phyloP scores from a whole-genome alignment of 192 early-diverging fungal species.

The Umbelopsis isabellina region DNA sequence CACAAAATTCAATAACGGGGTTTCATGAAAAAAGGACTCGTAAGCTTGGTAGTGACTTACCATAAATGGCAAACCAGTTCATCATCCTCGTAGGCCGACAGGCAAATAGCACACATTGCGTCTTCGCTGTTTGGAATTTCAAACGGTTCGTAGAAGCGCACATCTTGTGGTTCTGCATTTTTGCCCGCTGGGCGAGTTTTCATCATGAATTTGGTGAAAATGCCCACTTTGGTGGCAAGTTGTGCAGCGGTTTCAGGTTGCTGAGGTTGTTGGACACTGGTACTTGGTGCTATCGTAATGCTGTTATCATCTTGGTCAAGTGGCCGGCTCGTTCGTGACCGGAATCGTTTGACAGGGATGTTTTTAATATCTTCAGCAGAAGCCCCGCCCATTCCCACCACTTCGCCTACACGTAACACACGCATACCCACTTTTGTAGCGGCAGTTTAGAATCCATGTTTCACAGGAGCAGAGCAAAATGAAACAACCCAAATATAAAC shows the following conservation, averaged over 20 bases:
- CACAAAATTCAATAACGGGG: neutral
- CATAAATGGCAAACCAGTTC: slow-evolving; percentile 72
- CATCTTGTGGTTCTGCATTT: slow-evolving; percentile 1
- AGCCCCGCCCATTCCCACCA: slow-evolving; percentile 64
- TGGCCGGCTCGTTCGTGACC: neutral
- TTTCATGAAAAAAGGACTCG: neutral
- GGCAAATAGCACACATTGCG: slow-evolving; percentile 76
- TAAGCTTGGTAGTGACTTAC: slow-evolving; percentile 30
- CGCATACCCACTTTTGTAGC: slow-evolving; percentile 52
- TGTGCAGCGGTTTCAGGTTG: slow-evolving; percentile 9
- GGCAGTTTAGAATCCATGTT: neutral
- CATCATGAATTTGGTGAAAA: slow-evolving; percentile 17
- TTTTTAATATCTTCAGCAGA: slow-evolving; percentile 66
- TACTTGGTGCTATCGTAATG: neutral
- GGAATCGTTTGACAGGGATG: slow-evolving; percentile 71
- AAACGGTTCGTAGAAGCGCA: slow-evolving; percentile 25
- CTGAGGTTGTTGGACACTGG: neutral
- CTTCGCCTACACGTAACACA: slow-evolving; percentile 54
- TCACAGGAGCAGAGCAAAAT: no score
- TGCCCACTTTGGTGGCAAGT: slow-evolving; percentile 16
- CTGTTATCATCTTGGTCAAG: slow-evolving; percentile 15
- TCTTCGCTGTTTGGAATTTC: slow-evolving; percentile 33
- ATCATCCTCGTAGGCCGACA: slow-evolving; percentile 75
- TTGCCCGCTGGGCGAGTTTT: slow-evolving; percentile 9
- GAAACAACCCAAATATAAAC: neutral